phyloP scores from a whole-genome alignment of 1,139 yeast species.

The Pichia inconspicua region DNA sequence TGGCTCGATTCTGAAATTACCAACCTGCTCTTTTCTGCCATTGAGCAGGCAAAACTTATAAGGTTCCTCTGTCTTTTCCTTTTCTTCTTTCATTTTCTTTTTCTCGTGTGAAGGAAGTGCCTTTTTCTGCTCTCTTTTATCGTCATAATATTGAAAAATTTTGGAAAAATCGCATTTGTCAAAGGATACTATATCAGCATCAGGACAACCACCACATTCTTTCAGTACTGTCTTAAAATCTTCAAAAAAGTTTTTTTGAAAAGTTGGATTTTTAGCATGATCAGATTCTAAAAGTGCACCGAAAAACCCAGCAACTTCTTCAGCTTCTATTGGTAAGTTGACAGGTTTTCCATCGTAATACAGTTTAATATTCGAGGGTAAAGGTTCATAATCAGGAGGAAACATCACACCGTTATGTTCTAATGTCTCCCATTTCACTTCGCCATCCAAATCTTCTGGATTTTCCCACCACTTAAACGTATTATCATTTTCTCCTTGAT shows the following conservation, averaged over 20 bases:
- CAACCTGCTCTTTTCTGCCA: slow-evolving; percentile 87
- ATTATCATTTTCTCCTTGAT: slow-evolving; percentile 44
- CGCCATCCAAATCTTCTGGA: slow-evolving; percentile 61
- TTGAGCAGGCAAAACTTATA: slow-evolving; percentile 73
- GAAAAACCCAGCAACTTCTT: slow-evolving; percentile 93
- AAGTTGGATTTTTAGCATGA: slow-evolving; percentile 80
- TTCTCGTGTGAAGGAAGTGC: slow-evolving; percentile 62
- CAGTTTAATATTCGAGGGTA: slow-evolving; percentile 73
- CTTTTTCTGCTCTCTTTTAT: slow-evolving; percentile 65
- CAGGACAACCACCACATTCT: slow-evolving; percentile 56
- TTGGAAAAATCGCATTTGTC: slow-evolving; percentile 69
- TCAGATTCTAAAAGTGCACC: slow-evolving; percentile 86
- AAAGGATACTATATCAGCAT: slow-evolving; percentile 50
- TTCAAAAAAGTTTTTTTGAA: slow-evolving; percentile 76
- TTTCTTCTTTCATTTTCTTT: slow-evolving; percentile 61
- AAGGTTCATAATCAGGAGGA: slow-evolving; percentile 85
- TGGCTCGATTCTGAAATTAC: slow-evolving; percentile 91
- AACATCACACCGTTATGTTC: slow-evolving; percentile 88
- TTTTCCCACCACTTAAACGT: slow-evolving; percentile 85
- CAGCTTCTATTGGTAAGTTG: slow-evolving; percentile 69
- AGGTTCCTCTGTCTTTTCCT: slow-evolving; percentile 70
- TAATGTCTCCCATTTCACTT: slow-evolving; percentile 76
- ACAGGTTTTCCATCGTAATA: slow-evolving; percentile 73
- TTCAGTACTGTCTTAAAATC: slow-evolving; percentile 67
- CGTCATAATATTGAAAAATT: slow-evolving; percentile 67